These are phyloP conservation scores for Elsinoe necatrix DNA, from an alignment of 2,329 filamentous ascomycete species.

Conservation along the genomic window DNA sequence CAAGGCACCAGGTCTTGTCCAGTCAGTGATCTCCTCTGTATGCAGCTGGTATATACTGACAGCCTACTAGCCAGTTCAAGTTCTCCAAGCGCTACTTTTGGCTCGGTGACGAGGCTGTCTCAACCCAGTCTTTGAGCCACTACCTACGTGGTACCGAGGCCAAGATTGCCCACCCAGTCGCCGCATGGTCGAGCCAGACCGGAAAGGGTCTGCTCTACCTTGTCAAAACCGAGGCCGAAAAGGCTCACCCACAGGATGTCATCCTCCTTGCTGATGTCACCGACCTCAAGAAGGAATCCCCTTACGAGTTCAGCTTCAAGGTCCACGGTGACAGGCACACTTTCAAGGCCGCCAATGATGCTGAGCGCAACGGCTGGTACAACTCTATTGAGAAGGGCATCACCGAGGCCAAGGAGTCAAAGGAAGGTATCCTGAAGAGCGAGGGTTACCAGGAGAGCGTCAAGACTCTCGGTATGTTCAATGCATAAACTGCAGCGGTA, in stretches of 20 bases:
- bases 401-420: conserved; percentile 74
- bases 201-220: conserved; percentile 93
- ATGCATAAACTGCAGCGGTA: conserved; percentile 23
- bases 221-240: conserved; percentile 74
- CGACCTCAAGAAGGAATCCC: conserved; percentile 67
- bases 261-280: conserved; percentile 66
- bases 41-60: conserved; percentile 16
- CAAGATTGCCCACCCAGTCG: conserved; percentile 65
- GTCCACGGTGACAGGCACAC: conserved; percentile 82
- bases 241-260: conserved; percentile 68
- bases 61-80: conserved; percentile 62
- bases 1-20: conserved; percentile 83
- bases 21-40: conserved; percentile 51
- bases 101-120: conserved; percentile 56
- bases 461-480: conserved; percentile 57
- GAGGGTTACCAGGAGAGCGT: conserved; percentile 84
- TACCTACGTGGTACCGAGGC: conserved; percentile 89
- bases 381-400: conserved; percentile 73
- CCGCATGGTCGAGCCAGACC: conserved; percentile 85
- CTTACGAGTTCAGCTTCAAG: conserved; percentile 78
- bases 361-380: conserved; percentile 91
- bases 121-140: conserved; percentile 61
- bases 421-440: conserved; percentile 62
- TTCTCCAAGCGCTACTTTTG: conserved; percentile 87
- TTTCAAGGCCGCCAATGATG: conserved; percentile 68